Base-by-base conservation (phyloP, 106 monocot genomes). In the Triglochin maritima region DNA sequence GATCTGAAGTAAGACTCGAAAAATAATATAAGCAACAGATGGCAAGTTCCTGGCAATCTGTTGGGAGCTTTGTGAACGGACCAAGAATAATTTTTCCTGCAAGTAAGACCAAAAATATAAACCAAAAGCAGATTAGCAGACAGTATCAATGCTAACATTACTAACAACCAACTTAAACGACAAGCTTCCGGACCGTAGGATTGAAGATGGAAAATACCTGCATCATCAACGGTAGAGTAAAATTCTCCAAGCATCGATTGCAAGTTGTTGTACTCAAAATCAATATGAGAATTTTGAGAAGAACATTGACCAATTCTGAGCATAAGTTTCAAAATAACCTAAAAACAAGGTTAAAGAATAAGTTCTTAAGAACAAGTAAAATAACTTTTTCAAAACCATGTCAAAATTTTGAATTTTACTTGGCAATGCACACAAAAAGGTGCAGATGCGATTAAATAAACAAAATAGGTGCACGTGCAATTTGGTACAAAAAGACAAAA, bases 21-120 rank as follows among this genome's bases (percentile, higher is more conserved):
- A 89, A 85, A 71, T 94, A 87, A 81, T 82, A 89, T 61, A 94
- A 54, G 45, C 78, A 74, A 58, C 67, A 81, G 29, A 89, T 67
- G 10, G 94, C 86, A 73, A 87, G 78, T 44, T 87, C 85, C 67
- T 94, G 86, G 71, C 87, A 87, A 63, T 89, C 94, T 11, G 9
- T 61, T 4, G 94, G 84, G 50, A 87, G 84, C 65, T 85, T 86
- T 29, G 83, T 17, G 63, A 94, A 94, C 49, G 76, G 69, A 56
- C 93, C 93, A 72, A 72, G 73, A 12, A 65, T 57, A 58, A 76
- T 49, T 9, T 29, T 44, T 49, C 75, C 90, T 86, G 82, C 70
- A 78, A 74, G 62, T 44, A 74, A 68, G 72, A 15, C 5, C 12
- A 60, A n/a, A 44, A 3, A 47, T 46, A 16, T 3, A 57, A 57